phyloP scores from a whole-genome alignment of 176 grass and related monocot species.

The Triticum timopheevii region DNA sequence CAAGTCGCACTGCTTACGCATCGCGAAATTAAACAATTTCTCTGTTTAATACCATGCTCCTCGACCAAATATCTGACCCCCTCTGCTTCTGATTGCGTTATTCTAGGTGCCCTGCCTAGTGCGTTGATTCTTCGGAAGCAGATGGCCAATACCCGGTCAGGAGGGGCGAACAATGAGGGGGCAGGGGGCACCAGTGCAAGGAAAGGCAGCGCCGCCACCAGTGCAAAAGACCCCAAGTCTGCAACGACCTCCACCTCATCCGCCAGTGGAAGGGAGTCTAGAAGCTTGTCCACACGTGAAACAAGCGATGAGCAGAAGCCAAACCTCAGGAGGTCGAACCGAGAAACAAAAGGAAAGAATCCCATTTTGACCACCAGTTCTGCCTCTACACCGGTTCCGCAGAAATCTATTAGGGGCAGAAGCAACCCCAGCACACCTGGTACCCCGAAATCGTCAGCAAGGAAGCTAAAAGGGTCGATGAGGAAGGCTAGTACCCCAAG shows the following conservation, averaged over 20 bases:
- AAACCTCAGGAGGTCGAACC: conserved; percentile 66
- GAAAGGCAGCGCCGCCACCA: background rate
- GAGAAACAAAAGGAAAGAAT: conserved; percentile 53
- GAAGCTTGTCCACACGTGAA: background rate
- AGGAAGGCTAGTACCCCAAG: background rate
- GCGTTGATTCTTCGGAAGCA: background rate
- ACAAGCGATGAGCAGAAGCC: background rate
- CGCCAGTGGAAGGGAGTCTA: conserved; percentile 32
- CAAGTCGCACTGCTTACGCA: too few relatives aligned
- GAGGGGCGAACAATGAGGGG: conserved; percentile 29
- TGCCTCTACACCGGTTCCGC: background rate
- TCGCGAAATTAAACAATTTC: background rate
- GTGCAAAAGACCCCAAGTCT: conserved; percentile 14
- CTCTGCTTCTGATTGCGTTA: background rate
- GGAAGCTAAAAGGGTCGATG: conserved; percentile 20
- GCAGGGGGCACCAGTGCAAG: background rate
- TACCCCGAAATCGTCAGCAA: conserved; percentile 6
- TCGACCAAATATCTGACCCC: background rate
- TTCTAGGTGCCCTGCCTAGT: background rate
- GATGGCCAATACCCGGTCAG: conserved; percentile 68
- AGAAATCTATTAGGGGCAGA: conserved; percentile 23
- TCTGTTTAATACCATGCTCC: background rate
- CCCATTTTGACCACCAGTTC: background rate
- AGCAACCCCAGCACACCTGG: background rate
- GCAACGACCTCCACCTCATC: background rate